phyloP scores from a whole-genome alignment of 2,329 filamentous ascomycete species.

The Cryoendolithus antarcticus region DNA sequence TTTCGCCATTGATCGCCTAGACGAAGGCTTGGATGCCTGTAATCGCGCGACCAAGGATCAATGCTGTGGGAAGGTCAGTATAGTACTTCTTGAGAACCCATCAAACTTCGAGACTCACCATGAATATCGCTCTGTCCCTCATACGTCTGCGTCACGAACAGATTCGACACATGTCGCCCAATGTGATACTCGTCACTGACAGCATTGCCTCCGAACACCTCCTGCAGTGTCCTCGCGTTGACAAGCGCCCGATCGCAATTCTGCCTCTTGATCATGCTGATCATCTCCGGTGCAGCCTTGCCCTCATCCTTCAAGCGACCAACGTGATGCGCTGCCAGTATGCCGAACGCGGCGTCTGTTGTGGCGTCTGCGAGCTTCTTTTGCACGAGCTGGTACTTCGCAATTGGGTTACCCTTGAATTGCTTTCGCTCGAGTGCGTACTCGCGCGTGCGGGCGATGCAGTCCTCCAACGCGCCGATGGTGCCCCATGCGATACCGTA shows the following conservation, averaged over 20 bases:
- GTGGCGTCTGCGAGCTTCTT: conserved; percentile 92
- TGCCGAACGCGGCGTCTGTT: conserved; percentile 83
- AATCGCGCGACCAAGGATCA: conserved; percentile 40
- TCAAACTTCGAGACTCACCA: conserved; percentile 30
- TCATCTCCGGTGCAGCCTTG: conserved; percentile 86
- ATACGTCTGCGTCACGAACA: conserved; percentile 96
- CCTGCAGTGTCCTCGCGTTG: conserved; percentile 73
- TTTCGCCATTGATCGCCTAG: conserved; percentile 5
- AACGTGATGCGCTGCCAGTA: conserved; percentile 81
- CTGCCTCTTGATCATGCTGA: conserved; percentile 90
- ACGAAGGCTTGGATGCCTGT: conserved; percentile 64
- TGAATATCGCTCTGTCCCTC: conserved; percentile 98
- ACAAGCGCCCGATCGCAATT: conserved; percentile 85
- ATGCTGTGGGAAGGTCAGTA: conserved; percentile 23
- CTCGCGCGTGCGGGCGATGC: conserved; percentile 62
- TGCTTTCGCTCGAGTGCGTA: conserved; percentile 92
- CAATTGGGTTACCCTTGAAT: conserved; percentile 90
- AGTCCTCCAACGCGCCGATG: conserved; percentile 90
- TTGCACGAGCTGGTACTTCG: conserved; percentile 91
- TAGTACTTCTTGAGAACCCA: neutral
- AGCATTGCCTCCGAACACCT: conserved; percentile 96
- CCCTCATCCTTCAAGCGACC: conserved; percentile 87
- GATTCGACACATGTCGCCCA: conserved; percentile 84
- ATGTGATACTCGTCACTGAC: conserved; percentile 95
- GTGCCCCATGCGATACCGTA: conserved; percentile 90